Base-by-base conservation (phyloP, 495 filamentous ascomycete species). In the Aspergillus sclerotioniger region DNA sequence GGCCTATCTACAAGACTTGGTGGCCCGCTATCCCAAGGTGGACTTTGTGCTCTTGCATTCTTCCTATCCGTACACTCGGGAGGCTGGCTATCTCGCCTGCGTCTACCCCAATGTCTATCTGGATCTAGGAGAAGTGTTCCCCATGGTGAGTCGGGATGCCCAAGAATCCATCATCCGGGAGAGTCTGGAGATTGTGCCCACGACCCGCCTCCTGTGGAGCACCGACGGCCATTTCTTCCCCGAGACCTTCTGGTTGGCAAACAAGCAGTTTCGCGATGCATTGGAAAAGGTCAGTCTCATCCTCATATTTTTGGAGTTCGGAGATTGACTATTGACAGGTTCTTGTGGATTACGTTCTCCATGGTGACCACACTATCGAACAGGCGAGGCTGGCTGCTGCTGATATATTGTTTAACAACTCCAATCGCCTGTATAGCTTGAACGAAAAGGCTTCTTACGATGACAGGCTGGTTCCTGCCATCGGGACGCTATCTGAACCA, bases 111-210 rank as follows among this genome's bases (percentile, higher is more conserved):
- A 96, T 71, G 89, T 89, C 8, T 96, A 91, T 68, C 81, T 91
- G 10, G 92, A 96, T 62, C 84, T 96, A 53, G 90, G 92, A 0
- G 89, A 92, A 67, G 88, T 96, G 0, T 96, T 96, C 61, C 91
- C 90, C 3, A 87, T 84, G 71, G 70, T 96, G 25, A 94, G 90
- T 63, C 82, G 86, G 51, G 84, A 92, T 44, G 92, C 88, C 0
- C 90, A 96, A 69, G 87, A 90, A 64, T 75, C 73, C 3, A 82
- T 93, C 15, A 54, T 96, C 7, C 81, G 86, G 33, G 80, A 96
- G 71, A 82, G 88, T 37, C 71, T 96, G 10, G 91, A 96, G 66
- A 67, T 94, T 0, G 85, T 85, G 39, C 92, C 92, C 0, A 82
- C 79, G 25, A 85, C 82, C 57, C 94, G 94, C 69, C 71, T 96